Evolutionary conservation across 2,329 filamentous ascomycete genomes (phyloP), one percentile per base, ranked within the genome.

Genomic region (Pseudogymnoascus pannorum): DNA sequence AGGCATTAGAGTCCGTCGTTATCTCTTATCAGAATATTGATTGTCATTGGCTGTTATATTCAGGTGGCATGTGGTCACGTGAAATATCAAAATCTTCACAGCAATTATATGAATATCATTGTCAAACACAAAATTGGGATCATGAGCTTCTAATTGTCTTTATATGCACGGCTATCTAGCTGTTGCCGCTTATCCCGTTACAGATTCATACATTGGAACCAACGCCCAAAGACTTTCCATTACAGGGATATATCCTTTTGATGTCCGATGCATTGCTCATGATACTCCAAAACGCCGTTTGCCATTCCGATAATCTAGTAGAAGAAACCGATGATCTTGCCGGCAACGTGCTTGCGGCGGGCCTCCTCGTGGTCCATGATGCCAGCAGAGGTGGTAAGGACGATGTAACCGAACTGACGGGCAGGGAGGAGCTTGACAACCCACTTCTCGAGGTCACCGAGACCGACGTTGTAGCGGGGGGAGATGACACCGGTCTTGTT

Each of bases 281-380:
- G 67, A 65, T 68, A 66, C 66, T 69, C 67, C 68, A 63, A 54
- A 63, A 68, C 66, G 61, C 69, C 61, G 14, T 51, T 65, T 59
- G 62, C 63, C 38, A 38, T 16, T 65, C 40, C n/a, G 26, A 57
- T 54, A 38, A 11, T 77, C 78, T 94, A 97, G 86, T 97, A 97
- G 86, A 97, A 97, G 88, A 97, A 99, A 74, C 94, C 94, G 73
- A 97, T 91, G 81, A 99, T 91, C 88, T 99, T 99, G 81, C 94
- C 94, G 72, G 93, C 87, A 76, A 97, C 94, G 84, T 99, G 94
- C 88, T 97, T 97, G 79, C 94, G 86, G 77, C 94, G 86, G 72
- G 94, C 94, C 87, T 99, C 94, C 86, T 99, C 94, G 84, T 99
- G 94, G 84, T 99, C 94, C 93, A 99, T 97, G 80, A 99, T 99